Base-by-base conservation (phyloP, 768 basidiomycete species). In the Auricularia cornea region DNA sequence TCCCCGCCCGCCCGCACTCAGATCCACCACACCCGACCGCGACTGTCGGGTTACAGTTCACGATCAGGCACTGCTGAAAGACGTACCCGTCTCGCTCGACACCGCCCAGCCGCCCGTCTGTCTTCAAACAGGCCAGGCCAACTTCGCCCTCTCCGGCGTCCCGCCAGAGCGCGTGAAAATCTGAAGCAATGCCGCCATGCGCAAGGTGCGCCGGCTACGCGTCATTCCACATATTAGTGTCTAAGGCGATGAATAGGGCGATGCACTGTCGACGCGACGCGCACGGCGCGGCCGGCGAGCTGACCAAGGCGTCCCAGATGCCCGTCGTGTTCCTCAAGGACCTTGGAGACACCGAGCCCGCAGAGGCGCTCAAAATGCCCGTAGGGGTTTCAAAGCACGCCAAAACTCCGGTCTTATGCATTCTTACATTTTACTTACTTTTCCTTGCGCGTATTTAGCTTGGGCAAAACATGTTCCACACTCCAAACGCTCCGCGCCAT, bases 401-500 rank as follows among this genome's bases (percentile, higher is more conserved):
- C 6, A 31, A n/a, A n/a, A n/a, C n/a, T n/a, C n/a, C n/a, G n/a
- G n/a, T n/a, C n/a, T n/a, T n/a, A 12, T n/a, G 56, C 5, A 8
- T 23, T 29, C n/a, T 16, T 18, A 41, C 26, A 20, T 16, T 35
- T 41, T 30, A 56, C 11, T 44, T 59, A 63, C 59, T n/a, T n/a
- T n/a, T n/a, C n/a, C n/a, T n/a, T n/a, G n/a, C n/a, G n/a, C n/a
- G n/a, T 3, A 18, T 59, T 16, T 66, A 85, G 84, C 70, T 77
- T 95, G 40, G 94, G 96, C 38, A 98, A 98, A 71, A 98, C 95
- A 0, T 98, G 96, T 70, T 99, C 97, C 1, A 93, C 92, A 2
- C 79, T 98, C 1, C 97, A 99, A 77, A 88, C 90, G n/a, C 82
- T 99, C 65, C 89, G 93, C 28, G 86, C 91, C 3, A 88, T 99